Evolutionary conservation across 495 filamentous ascomycete species (phyloP).

Genomic region (Chaetomidium leptoderma): DNA sequence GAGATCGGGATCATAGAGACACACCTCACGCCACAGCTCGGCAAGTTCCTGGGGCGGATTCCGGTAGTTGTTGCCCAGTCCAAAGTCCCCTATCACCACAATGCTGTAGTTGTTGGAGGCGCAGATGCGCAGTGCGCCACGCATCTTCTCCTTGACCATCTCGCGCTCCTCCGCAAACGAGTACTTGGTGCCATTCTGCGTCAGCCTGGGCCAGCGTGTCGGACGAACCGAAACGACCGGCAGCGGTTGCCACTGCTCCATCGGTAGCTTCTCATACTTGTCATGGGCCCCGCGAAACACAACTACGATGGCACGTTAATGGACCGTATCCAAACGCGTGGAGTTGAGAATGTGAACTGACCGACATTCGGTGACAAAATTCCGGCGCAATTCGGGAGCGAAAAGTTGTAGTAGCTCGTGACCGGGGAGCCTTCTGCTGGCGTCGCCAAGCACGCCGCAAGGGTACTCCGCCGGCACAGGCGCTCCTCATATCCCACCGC

Average conservation of each 20-base stretch:
- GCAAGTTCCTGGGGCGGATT: slow-evolving; percentile 67
- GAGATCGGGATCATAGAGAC: slow-evolving; percentile 62
- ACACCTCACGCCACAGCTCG: slow-evolving; percentile 61
- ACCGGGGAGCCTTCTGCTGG: slow-evolving; percentile 42
- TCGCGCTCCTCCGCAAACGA: slow-evolving; percentile 64
- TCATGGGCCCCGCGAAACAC: slow-evolving; percentile 48
- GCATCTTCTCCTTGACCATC: slow-evolving; percentile 67
- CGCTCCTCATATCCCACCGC: slow-evolving; percentile 65
- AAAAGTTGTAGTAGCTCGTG: slow-evolving; percentile 58
- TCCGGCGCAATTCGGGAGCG: slow-evolving; percentile 60
- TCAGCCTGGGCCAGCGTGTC: slow-evolving; percentile 64
- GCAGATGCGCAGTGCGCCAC: slow-evolving; percentile 63
- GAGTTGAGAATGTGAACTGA: slow-evolving; percentile 40
- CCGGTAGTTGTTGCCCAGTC: slow-evolving; percentile 62
- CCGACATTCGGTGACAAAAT: slow-evolving; percentile 63
- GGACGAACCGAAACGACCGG: slow-evolving; percentile 68
- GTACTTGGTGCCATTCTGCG: slow-evolving; percentile 59
- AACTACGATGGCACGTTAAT: slow-evolving; percentile 27
- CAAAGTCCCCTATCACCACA: slow-evolving; percentile 67
- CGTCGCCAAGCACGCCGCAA: slow-evolving; percentile 58
- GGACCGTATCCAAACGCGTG: background rate
- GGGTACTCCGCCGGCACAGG: slow-evolving; percentile 65
- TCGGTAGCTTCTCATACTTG: slow-evolving; percentile 43
- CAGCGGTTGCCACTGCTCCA: slow-evolving; percentile 47
- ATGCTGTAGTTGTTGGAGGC: slow-evolving; percentile 53